Conservation (phyloP, 495 filamentous ascomycete species). For the Talaromyces stipitatus region DNA sequence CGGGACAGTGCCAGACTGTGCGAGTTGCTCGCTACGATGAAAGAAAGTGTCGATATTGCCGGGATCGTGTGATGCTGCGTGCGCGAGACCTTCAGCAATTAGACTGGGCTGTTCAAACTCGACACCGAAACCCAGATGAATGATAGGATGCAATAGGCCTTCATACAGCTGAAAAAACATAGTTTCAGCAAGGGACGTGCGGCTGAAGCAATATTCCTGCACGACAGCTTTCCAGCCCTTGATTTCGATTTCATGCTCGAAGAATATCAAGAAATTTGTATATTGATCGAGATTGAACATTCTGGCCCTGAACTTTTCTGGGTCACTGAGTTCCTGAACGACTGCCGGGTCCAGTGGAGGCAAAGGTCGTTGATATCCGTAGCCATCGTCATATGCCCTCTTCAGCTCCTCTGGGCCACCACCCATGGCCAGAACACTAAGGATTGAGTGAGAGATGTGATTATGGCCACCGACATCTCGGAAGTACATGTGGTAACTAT, state of each 20-base stretch:
- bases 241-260: constrained; percentile 20
- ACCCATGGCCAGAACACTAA: constrained; percentile 19
- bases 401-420: constrained; percentile 15
- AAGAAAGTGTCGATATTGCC: constrained; percentile 9
- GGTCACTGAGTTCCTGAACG: constrained; percentile 13
- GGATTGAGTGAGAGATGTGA: constrained; percentile 21
- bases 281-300: constrained; percentile 18
- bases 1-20: background rate
- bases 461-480: constrained; percentile 56
- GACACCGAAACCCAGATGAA: constrained; percentile 32
- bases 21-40: constrained; percentile 10
- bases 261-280: constrained; percentile 25
- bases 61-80: constrained; percentile 22
- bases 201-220: constrained; percentile 20
- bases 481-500: constrained; percentile 72
- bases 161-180: constrained; percentile 21
- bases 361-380: constrained; percentile 15
- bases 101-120: constrained; percentile 29
- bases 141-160: constrained; percentile 26
- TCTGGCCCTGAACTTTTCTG: constrained; percentile 9
- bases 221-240: constrained; percentile 20
- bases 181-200: constrained; percentile 15
- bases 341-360: constrained; percentile 12
- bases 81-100: constrained; percentile 29
- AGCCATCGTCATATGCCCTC: constrained; percentile 16